These are phyloP conservation scores for Flammula alnicola DNA, from an alignment of 1,284 basidiomycete genomes.

Conservation along the genomic window DNA sequence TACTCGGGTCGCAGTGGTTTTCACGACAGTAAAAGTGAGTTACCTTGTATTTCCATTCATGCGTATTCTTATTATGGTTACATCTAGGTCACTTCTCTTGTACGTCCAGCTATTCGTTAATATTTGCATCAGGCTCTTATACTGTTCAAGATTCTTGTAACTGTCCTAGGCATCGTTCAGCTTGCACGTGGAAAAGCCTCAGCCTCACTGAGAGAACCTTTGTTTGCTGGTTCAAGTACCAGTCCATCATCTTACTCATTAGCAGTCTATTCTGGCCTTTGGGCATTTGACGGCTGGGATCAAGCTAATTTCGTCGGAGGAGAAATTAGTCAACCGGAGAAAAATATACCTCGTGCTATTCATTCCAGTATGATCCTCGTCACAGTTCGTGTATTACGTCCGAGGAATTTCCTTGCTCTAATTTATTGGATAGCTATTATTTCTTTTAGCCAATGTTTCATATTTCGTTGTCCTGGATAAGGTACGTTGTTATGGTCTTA, in stretches of 20 bases:
- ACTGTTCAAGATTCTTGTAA: conserved; percentile 61
- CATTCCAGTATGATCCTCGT: conserved; percentile 87
- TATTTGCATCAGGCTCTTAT: too few relatives aligned
- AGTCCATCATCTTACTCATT: conserved; percentile 89
- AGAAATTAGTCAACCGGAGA: conserved; percentile 85
- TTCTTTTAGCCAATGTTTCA: conserved; percentile 83
- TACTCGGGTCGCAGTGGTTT: conserved; percentile 81
- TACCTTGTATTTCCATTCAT: conserved; percentile 4
- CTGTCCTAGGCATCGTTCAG: conserved; percentile 76
- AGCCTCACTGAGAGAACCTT: conserved; percentile 60
- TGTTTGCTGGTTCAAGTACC: conserved; percentile 78
- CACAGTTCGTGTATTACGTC: conserved; percentile 43
- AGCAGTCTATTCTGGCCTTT: conserved; percentile 93
- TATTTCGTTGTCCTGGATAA: conserved; percentile 96
- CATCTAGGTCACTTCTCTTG: conserved; percentile 60
- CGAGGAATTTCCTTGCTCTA: neutral
- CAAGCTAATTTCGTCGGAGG: conserved; percentile 91
- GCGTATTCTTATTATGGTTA: conserved; percentile 10
- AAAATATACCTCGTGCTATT: conserved; percentile 89
- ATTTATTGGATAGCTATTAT: conserved; percentile 55
- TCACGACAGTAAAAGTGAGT: conserved; percentile 84
- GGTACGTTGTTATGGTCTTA: conserved; percentile 42
- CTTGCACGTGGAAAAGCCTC: conserved; percentile 71
- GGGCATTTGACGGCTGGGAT: conserved; percentile 97
- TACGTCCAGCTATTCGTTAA: conserved; percentile 33